These are phyloP conservation scores for Botrytis medusae DNA, from an alignment of 2,329 filamentous ascomycete genomes.

Conservation along the genomic window DNA sequence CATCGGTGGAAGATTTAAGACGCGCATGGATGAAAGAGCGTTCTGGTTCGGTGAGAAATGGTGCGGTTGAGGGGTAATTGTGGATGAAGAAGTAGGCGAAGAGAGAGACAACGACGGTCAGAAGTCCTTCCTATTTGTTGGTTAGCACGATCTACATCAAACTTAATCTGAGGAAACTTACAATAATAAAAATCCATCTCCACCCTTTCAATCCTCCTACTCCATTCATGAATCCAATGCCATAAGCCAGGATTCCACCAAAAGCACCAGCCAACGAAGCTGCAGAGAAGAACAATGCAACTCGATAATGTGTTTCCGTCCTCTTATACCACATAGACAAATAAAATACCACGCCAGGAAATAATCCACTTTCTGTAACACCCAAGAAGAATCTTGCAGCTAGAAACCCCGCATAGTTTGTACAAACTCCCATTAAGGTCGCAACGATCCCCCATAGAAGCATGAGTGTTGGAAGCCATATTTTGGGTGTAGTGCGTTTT, in stretches of 20 bases:
- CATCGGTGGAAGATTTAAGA: slow-evolving; percentile 66
- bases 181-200: slow-evolving; percentile 62
- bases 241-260: slow-evolving; percentile 56
- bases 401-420: slow-evolving; percentile 52
- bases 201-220: slow-evolving; percentile 54
- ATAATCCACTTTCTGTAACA: slow-evolving; percentile 55
- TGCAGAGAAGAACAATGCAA: slow-evolving; percentile 57
- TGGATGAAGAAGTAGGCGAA: slow-evolving; percentile 61
- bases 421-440: slow-evolving; percentile 51
- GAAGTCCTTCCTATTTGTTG: slow-evolving; percentile 50
- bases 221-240: slow-evolving; percentile 54
- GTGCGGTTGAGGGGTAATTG: slow-evolving; percentile 61
- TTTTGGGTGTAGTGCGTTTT: slow-evolving; percentile 57
- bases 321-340: slow-evolving; percentile 55
- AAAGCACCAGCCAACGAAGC: slow-evolving; percentile 57
- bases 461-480: slow-evolving; percentile 59
- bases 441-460: slow-evolving; percentile 56
- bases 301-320: slow-evolving; percentile 53
- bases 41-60: slow-evolving; percentile 54
- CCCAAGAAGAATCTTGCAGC: slow-evolving; percentile 56
- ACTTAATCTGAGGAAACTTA: slow-evolving; percentile 35
- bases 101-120: slow-evolving; percentile 52
- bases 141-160: slow-evolving; percentile 15
- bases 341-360: slow-evolving; percentile 53
- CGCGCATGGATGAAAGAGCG: slow-evolving; percentile 50